Evolutionary conservation across 257 asterid species (phyloP).

Genomic region (Pogostemon cablin): DNA sequence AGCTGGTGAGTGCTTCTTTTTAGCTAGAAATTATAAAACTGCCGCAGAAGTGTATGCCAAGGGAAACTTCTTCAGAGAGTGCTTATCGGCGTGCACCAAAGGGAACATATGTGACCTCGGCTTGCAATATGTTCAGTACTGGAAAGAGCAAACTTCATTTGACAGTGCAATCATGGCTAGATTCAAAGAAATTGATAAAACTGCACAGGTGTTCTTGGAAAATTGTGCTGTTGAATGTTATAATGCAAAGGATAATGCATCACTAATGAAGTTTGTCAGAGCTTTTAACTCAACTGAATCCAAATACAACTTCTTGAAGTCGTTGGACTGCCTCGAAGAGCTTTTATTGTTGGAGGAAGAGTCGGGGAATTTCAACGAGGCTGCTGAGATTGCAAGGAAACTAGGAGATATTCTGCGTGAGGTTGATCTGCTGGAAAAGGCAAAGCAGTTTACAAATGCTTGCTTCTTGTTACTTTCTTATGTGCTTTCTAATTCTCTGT

Average conservation of each 20-base stretch:
- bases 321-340: conserved; percentile 51
- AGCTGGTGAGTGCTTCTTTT: conserved; percentile 66
- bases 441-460: conserved; percentile 35
- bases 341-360: conserved; percentile 56
- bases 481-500: conserved; percentile 46
- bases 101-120: conserved; percentile 54
- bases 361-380: conserved; percentile 54
- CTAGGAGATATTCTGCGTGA: conserved; percentile 48
- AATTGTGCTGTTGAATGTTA: conserved; percentile 44
- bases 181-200: conserved; percentile 35
- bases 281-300: conserved; percentile 47
- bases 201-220: conserved; percentile 51
- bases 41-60: conserved; percentile 55
- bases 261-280: conserved; percentile 53
- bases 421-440: conserved; percentile 47
- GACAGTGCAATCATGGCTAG: conserved; percentile 8
- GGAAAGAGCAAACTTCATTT: conserved; percentile 48
- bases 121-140: conserved; percentile 47
- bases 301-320: conserved; percentile 51
- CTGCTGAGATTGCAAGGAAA: conserved; percentile 50
- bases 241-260: conserved; percentile 35
- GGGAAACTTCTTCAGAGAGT: conserved; percentile 49
- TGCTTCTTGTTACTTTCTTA: conserved; percentile 41
- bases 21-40: conserved; percentile 46
- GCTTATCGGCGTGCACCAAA: conserved; percentile 50